Percentiles rank a stretch among this genome's conserved stretches.
Evolutionary conservation across 1,284 basidiomycete species (phyloP).

Genomic region (Trichosporon sp.): DNA sequence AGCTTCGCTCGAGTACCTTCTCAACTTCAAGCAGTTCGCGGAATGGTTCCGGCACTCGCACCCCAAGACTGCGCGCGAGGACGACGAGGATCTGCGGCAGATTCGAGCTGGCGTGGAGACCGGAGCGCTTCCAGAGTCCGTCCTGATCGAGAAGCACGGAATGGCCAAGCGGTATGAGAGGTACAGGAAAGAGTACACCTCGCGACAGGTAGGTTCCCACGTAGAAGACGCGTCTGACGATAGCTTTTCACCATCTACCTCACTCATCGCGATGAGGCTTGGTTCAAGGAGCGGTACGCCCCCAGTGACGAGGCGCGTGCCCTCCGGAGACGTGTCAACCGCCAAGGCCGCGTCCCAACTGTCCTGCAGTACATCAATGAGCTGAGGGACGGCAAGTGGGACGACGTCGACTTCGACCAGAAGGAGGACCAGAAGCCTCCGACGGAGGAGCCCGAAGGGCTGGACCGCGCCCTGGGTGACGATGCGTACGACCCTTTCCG

Average conservation of each 20-base stretch:
- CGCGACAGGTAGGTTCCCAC: conserved; percentile 66
- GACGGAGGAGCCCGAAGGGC: conserved; percentile 35
- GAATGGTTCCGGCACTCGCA: conserved; percentile 82
- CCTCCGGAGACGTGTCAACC: conserved; percentile 69
- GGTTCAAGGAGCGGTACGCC: conserved; percentile 93
- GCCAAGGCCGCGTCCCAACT: conserved; percentile 72
- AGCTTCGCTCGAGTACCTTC: conserved; percentile 73
- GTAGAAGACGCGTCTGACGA: conserved; percentile 8
- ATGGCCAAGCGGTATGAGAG: conserved; percentile 68
- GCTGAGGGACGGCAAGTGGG: conserved; percentile 74
- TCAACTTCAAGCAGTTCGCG: conserved; percentile 75
- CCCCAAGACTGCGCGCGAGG: conserved; percentile 61
- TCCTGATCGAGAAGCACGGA: conserved; percentile 63
- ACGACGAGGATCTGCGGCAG: conserved; percentile 38
- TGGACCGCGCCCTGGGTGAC: conserved; percentile 37
- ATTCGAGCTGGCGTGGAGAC: conserved; percentile 27
- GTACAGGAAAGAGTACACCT: conserved; percentile 81
- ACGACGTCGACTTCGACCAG: conserved; percentile 55
- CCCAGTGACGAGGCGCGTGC: conserved; percentile 62
- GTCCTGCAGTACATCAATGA: conserved; percentile 68
- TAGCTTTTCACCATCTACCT: conserved; percentile 80
- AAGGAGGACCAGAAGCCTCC: conserved; percentile 20
- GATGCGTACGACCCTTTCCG: conserved; percentile 58
- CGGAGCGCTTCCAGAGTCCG: conserved; percentile 26
- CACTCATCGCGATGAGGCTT: conserved; percentile 80